Evolutionary conservation across 1,139 yeast genomes (phyloP), one percentile per base, ranked within the genome.

Genomic region (Yamadazyma conglobata): DNA sequence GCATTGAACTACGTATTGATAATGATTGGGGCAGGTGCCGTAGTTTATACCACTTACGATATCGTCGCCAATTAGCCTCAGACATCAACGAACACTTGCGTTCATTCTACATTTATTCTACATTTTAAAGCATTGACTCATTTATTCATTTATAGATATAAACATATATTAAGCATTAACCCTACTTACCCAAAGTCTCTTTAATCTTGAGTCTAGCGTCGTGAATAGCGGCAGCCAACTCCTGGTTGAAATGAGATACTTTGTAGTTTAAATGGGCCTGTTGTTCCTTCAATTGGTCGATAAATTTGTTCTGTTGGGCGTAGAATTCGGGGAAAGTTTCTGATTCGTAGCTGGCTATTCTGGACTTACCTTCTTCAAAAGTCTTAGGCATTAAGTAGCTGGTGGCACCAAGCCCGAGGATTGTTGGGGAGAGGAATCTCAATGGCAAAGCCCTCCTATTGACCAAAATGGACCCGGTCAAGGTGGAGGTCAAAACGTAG

Each of bases 41-140:
- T 81, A 73, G 46, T 69, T 5, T 83, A 81, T 51, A 82, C 88
- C 3, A 76, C 87, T 1, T 75, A 70, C 40, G 80, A 79, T 44
- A 71, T 80, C 34, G 41, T 75, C 19, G 28, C 30, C 14, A 33
- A 32, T 28, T 46, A 32, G 30, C 6, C n/a, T n/a, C n/a, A n/a
- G n/a, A n/a, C n/a, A n/a, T n/a, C n/a, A n/a, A n/a, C n/a, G n/a
- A n/a, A n/a, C n/a, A n/a, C n/a, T n/a, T n/a, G n/a, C n/a, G n/a
- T n/a, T n/a, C n/a, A n/a, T n/a, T n/a, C n/a, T n/a, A n/a, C n/a
- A n/a, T n/a, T n/a, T n/a, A n/a, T n/a, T n/a, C n/a, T n/a, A n/a
- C n/a, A n/a, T n/a, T n/a, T n/a, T n/a, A n/a, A n/a, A n/a, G 11
- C 10, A n/a, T 14, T n/a, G 9, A 21, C 10, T 22, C 14, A 4